Base-by-base conservation (phyloP, 83 land plant species). In the Picea engelmannii region DNA sequence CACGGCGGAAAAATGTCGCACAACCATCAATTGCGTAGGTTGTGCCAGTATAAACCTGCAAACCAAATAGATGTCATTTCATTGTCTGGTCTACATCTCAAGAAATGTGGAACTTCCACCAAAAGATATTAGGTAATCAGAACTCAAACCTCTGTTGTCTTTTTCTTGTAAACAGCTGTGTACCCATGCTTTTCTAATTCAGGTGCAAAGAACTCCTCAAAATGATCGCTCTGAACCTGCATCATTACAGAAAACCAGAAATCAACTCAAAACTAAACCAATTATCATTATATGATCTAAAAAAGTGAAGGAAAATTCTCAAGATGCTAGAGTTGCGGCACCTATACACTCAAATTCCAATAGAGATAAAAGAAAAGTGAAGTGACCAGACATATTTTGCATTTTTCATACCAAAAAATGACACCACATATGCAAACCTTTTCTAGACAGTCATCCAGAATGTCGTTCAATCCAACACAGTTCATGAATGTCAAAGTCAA, bases 1-100 rank as follows among this genome's bases (percentile, higher is more conserved):
- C 99, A 42, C 94, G 87, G 20, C 96, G 90, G 80, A 92, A 97
- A 89, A 97, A 95, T 47, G 98, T 97, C 47, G 99, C 99, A 92
- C 99, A 97, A 40, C 99, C 99, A 91, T 97, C 99, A 82, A 92
- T 85, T 38, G 92, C 88, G 25, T 87, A 84, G 63, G 80, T 79
- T 79, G 88, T 89, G 68, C 97, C 97, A 81, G 81, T 86, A 79
- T 84, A 94, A 75, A 95, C 85, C 98, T 95, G 92, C 44, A 84
- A 78, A 2, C 58, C 80, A 10, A 23, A 76, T 24, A 76, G 16
- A 21, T 12, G 55, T 17, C 44, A 21, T 27, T 79, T 15, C 69
- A 62, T 62, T 18, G 62, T 73, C 84, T 78, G 71, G 23, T 24
- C 40, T 27, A 80, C 35, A 65, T 61, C 78, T 79, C 24, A 35